phyloP scores from a whole-genome alignment of 2,329 filamentous ascomycete species.

The Penicillium sp. region DNA sequence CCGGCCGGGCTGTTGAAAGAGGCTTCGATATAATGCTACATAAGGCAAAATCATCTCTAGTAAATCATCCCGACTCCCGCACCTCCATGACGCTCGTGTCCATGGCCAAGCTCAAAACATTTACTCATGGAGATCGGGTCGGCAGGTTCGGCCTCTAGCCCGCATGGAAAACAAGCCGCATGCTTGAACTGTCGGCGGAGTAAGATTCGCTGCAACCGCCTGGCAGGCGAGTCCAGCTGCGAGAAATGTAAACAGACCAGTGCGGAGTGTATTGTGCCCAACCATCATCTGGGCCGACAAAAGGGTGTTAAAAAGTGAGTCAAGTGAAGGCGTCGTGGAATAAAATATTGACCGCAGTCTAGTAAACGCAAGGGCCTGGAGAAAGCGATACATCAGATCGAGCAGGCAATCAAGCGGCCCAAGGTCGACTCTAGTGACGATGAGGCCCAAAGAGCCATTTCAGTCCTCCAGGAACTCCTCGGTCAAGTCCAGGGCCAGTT shows the following conservation, averaged over 20 bases:
- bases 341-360: conserved; percentile 11
- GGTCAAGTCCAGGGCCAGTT: conserved; percentile 47
- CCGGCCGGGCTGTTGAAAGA: conserved; percentile 33
- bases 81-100: background rate
- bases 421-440: conserved; percentile 45
- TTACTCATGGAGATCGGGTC: conserved; percentile 17
- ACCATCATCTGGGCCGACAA: conserved; percentile 70
- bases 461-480: conserved; percentile 52
- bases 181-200: conserved; percentile 64
- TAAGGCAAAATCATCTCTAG: background rate
- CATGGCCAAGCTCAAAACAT: background rate
- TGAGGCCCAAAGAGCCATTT: conserved; percentile 43
- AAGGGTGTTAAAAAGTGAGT: conserved; percentile 73
- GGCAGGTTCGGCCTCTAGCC: conserved; percentile 3
- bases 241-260: conserved; percentile 60
- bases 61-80: background rate
- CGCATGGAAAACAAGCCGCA: conserved; percentile 45
- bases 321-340: conserved; percentile 20
- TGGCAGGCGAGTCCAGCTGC: conserved; percentile 53
- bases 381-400: conserved; percentile 71
- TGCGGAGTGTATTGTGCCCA: conserved; percentile 64
- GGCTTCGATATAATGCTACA: background rate
- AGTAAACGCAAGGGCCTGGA: conserved; percentile 73
- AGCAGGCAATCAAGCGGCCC: conserved; percentile 63
- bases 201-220: conserved; percentile 66